Evolutionary conservation across 768 basidiomycete species (phyloP), one percentile per base, ranked within the genome.

Genomic region (Chiua virens): DNA sequence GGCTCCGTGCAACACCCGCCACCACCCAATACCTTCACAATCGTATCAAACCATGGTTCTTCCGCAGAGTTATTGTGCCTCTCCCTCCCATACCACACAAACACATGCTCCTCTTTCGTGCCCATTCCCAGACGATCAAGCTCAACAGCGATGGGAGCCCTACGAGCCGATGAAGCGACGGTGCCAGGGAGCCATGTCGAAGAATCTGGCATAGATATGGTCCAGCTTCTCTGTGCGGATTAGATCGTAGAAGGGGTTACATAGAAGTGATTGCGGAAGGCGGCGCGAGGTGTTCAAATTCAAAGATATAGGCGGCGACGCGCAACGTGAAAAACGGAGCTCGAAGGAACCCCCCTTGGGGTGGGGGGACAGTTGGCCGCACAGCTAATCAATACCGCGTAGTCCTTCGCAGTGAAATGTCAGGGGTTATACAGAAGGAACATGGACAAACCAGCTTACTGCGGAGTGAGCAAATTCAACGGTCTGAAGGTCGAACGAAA

Each of bases 401-500:
- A 91, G 63, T 86, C 83, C 87, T 88, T 48, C 25, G 28, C 13
- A 7, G 32, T 41, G 22, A 17, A 7, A 22, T 4, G 28, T 57
- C 21, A 53, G 32, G 15, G 6, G 11, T 37, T 23, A 38, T 5
- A 10, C 2, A 8, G 10, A 32, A 30, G 42, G 40, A 9, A 28
- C 11, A 22, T 28, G 47, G 9, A 55, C 8, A 46, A 37, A 34
- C 36, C 14, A 38, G 52, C 73, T 55, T 64, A 83, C 88, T 46
- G 71, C 71, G 11, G 86, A 80, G 64, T 95, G 95, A 3, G 83
- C 82, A 63, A 96, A 88, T 60, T 93, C 87, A 17, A 94, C 92
- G 0, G 91, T 92, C 61, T 92, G 92, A 15, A 96, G 72, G 67
- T 96, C 92, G 67, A 96, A 96, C 5, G 89, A 92, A 52, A 94